Conservation (phyloP, 805 yeast genomes). For the Suhomyces sp. region DNA sequence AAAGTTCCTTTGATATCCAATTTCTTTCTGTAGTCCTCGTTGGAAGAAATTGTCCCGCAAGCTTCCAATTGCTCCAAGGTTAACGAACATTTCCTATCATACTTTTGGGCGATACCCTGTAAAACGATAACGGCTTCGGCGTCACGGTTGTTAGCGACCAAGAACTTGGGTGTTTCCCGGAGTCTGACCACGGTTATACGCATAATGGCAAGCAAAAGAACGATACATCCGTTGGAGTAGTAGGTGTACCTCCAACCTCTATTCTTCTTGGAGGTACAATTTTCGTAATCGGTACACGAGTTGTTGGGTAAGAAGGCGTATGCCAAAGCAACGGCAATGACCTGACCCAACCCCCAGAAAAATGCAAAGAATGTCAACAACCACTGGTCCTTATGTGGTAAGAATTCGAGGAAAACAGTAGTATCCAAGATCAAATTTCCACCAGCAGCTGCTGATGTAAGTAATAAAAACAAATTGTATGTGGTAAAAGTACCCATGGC, state of each 20-base stretch:
- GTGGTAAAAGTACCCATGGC: constrained; percentile 50
- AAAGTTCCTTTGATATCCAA: constrained; percentile 7
- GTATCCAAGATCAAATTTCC: constrained; percentile 59
- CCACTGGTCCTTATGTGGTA: constrained; percentile 53
- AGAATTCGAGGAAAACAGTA: constrained; percentile 51
- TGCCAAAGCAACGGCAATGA: constrained; percentile 49
- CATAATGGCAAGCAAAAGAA: constrained; percentile 34
- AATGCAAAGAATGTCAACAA: constrained; percentile 47
- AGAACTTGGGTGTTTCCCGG: constrained; percentile 57
- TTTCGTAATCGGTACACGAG: constrained; percentile 40
- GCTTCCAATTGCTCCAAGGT: constrained; percentile 22
- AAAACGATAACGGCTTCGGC: constrained; percentile 46
- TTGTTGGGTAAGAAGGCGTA: constrained; percentile 56
- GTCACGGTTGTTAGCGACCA: constrained; percentile 52
- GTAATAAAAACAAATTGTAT: constrained; percentile 48
- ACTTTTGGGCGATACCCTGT: constrained; percentile 41
- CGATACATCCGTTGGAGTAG: constrained; percentile 49
- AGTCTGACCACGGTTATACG: constrained; percentile 37
- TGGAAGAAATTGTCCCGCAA: constrained; percentile 18
- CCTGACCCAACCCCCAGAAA: constrained; percentile 49
- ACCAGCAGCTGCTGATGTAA: constrained; percentile 49
- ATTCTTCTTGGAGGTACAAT: constrained; percentile 48
- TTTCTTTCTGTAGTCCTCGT: constrained; percentile 19
- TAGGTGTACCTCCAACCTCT: constrained; percentile 62
- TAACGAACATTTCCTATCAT: constrained; percentile 19